Evolutionary conservation across 768 basidiomycete genomes (phyloP), one percentile per base, ranked within the genome.

Genomic region (Pulveroboletus ravenelii): DNA sequence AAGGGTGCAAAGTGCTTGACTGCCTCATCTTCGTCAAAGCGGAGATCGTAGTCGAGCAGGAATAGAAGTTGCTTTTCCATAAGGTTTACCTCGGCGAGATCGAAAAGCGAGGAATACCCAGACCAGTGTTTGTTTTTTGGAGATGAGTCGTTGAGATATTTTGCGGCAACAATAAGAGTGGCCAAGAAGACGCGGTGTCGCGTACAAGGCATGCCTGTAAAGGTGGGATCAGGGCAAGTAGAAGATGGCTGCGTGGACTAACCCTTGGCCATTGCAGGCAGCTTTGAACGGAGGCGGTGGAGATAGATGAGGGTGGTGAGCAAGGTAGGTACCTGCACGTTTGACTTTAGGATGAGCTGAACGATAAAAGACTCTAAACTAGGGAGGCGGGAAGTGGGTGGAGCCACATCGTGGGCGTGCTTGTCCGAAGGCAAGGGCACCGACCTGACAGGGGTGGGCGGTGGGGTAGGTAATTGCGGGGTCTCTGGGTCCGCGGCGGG

Each of bases 41-140:
- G 84, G 50, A 99, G 82, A 68, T 97, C 86, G 66, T 89, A 94
- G 72, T 95, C 89, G 60, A 99, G 83, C 51, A 98, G 76, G 68
- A 80, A 87, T 47, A 99, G 82, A 27, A 99, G 81, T 71, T 99
- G 93, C 72, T 85, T 89, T 74, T 99, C 95, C 95, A 98, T 98
- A 54, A 94, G 77, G 70, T 94, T 96, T 68, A 97, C 84, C 72
- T 91, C 89, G 10, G 74, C 69, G 45, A 82, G 71, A 64, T 88
- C 83, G 72, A 91, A 94, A 56, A 89, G 72, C 38, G 74, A 72
- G 15, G 84, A 86, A 66, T 93, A 90, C 42, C 72, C 71, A 49
- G 85, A 80, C 95, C 95, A 99, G 74, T 96, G 89, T 66, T 79
- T 78, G 74, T 97, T 99, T 78, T 93, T 95, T 3, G 91, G 91